Conservation (phyloP, 768 basidiomycete species). For the Pisolithus marmoratus region DNA sequence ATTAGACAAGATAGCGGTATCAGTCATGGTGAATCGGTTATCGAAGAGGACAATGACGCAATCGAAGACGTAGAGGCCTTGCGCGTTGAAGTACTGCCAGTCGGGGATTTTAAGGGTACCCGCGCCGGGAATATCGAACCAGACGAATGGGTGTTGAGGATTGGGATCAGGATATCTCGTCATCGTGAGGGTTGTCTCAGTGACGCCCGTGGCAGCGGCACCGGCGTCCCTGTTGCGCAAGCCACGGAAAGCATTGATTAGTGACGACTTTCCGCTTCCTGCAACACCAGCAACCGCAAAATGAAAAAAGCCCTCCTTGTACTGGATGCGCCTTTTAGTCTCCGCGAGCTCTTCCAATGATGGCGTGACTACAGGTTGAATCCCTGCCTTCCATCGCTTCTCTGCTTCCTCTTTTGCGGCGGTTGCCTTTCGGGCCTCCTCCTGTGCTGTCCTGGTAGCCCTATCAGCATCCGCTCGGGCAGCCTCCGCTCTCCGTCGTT, state of each 20-base stretch:
- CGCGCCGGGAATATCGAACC: constrained; percentile 35
- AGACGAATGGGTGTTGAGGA: constrained; percentile 19
- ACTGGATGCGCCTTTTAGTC: constrained; percentile 12
- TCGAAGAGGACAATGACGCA: constrained; percentile 28
- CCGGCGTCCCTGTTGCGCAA: no score
- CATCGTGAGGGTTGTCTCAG: constrained; percentile 22
- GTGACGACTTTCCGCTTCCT: no score
- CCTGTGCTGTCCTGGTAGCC: constrained; percentile 6
- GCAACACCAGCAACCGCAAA: constrained; percentile 31
- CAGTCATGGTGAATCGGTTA: constrained; percentile 29
- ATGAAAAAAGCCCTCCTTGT: constrained; percentile 23
- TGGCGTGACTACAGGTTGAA: constrained; percentile 21
- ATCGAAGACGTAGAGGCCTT: no score
- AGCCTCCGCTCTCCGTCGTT: neutral
- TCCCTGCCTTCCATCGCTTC: constrained; percentile 14
- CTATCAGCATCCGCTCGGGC: constrained; percentile 6
- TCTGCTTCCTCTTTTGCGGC: constrained; percentile 13
- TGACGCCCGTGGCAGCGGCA: no score
- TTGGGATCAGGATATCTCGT: constrained; percentile 20
- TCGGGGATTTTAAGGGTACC: no score
- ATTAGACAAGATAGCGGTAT: constrained; percentile 27
- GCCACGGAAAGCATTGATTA: no score
- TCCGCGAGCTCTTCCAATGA: constrained; percentile 13
- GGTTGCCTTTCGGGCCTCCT: constrained; percentile 5
- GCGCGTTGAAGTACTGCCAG: no score